A percentile compares a stretch with the other conserved stretches of the same genome.
These are phyloP conservation scores for Colletotrichum brevisporum DNA, from an alignment of 2,329 filamentous ascomycete species.

Conservation along the genomic window DNA sequence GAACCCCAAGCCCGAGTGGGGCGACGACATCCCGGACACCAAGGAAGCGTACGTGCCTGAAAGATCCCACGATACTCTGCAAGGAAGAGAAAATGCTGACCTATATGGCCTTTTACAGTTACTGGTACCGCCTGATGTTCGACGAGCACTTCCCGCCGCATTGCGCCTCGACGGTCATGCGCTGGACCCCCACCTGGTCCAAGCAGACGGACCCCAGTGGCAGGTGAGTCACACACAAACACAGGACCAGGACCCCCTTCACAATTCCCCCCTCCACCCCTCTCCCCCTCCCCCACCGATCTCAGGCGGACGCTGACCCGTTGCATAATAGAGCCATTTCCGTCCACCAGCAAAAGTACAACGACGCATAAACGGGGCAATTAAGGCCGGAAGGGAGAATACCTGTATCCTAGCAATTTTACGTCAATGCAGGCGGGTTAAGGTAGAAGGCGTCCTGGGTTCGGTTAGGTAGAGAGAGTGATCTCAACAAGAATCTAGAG, in stretches of 20 bases:
- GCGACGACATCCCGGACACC: constrained; percentile 89
- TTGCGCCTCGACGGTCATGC: constrained; percentile 93
- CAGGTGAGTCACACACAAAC: constrained; percentile 68
- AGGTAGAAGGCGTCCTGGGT: constrained; percentile 36
- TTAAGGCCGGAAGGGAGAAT: constrained; percentile 20
- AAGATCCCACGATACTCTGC: background rate
- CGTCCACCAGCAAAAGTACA: constrained; percentile 82
- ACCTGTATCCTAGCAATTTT: constrained; percentile 37
- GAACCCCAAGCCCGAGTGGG: constrained; percentile 98
- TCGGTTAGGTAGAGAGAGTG: constrained; percentile 28
- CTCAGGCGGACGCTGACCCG: constrained; percentile 25
- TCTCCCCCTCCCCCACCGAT: too few relatives aligned
- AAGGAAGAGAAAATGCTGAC: constrained; percentile 44
- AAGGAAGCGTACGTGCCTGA: constrained; percentile 84
- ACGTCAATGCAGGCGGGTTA: constrained; percentile 36
- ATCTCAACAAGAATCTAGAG: constrained; percentile 37
- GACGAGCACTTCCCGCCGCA: constrained; percentile 97
- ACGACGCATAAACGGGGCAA: constrained; percentile 55
- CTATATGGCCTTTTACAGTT: constrained; percentile 60
- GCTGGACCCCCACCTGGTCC: constrained; percentile 98
- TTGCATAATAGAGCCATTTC: constrained; percentile 75
- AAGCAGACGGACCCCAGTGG: constrained; percentile 96
- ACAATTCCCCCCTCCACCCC: too few relatives aligned
- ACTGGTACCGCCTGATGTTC: constrained; percentile 99
- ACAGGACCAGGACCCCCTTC: background rate